Conservation (phyloP, 495 filamentous ascomycete genomes). For the Podospora comata region DNA sequence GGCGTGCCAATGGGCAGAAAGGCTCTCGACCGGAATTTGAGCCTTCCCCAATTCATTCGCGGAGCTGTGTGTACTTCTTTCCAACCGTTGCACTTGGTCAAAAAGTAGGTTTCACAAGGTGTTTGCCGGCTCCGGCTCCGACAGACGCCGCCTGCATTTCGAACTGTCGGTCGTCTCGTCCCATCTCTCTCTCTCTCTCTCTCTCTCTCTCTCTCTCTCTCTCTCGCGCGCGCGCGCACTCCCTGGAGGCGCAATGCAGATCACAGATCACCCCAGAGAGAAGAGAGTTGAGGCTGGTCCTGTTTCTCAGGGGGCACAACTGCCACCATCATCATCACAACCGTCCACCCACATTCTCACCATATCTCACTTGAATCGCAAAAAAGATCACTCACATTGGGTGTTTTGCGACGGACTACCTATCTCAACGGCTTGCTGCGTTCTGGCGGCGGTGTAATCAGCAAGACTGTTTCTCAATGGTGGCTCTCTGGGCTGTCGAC, state of each 20-base stretch:
- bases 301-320: not conserved
- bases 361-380: not conserved
- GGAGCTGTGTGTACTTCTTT: not conserved
- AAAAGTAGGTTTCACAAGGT: conserved; percentile 21
- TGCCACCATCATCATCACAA: not conserved
- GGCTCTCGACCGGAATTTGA: not conserved
- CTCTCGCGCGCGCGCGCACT: not conserved
- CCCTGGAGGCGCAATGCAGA: not conserved
- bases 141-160: conserved; percentile 1
- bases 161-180: not conserved
- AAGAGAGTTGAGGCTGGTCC: not conserved
- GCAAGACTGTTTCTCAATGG: not conserved
- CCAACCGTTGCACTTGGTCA: conserved; percentile 3
- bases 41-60: conserved; percentile 15
- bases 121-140: conserved; percentile 8
- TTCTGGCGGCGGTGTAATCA: not conserved
- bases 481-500: conserved; percentile 5
- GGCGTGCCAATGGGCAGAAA: conserved; percentile 24
- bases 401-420: not conserved
- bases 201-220: not conserved
- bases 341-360: not conserved
- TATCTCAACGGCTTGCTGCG: not conserved
- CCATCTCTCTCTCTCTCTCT: not conserved
- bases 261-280: not conserved
- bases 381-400: not conserved